Base-by-base conservation (phyloP, 805 yeast genomes). In the Barnettozyma populi region DNA sequence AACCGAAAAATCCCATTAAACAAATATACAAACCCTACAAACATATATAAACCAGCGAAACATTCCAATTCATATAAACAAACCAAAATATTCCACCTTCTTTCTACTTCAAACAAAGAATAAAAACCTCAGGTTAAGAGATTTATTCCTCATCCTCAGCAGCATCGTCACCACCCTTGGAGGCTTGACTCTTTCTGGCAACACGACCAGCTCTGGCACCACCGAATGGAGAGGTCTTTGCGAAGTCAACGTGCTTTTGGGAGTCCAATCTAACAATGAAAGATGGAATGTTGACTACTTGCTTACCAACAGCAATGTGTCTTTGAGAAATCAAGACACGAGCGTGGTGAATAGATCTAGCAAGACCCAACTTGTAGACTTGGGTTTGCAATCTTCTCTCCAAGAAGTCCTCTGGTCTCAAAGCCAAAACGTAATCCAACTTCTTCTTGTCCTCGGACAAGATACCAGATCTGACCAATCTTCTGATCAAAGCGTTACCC, bases 191-290 rank as follows among this genome's bases (percentile, higher is more conserved):
- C 72, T 77, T 64, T 77, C 98, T 89, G 85, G 94, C 95, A 71
- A 89, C 96, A 84, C 99, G 94, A 75, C 99, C 99, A 66, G 99
- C 95, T 82, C 99, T 92, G 67, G 97, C 99, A 80, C 99, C 99
- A 76, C 99, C 99, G 90, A 88, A 92, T 76, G 99, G 99, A 64
- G 99, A 94, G 75, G 88, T 89, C 73, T 94, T 86, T 68, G 99
- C 95, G 69, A 92, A 94, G 84, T 94, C 98, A 78, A 94, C 89
- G 90, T 94, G 98, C 87, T 94, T 94, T 80, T 94, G 99, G 63
- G 99, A 90, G 81, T 94, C 99, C 73, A 94, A 86, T 83, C 99
- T 95, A 61, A 94, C 99, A 85, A 90, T 86, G 92, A 94, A 94
- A 62, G 98, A 92, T 76, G 99, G 98, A 64, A 94, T 86, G 81